Evolutionary conservation across 345 rosid species (phyloP).

Genomic region (Euphorbia peplus): DNA sequence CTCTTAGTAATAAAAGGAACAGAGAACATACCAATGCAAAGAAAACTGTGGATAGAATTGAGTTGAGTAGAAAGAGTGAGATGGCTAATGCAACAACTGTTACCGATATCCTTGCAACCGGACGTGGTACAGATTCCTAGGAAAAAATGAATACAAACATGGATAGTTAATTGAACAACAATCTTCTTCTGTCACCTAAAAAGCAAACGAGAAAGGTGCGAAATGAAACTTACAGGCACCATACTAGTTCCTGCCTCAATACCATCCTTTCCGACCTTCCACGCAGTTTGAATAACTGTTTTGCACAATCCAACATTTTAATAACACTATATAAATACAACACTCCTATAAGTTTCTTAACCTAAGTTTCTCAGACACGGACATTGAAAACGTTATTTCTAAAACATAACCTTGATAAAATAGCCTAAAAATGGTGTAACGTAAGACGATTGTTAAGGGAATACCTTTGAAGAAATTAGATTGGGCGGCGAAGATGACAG

Average conservation of each 20-base stretch:
- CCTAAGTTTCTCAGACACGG: no score
- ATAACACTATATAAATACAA: not conserved
- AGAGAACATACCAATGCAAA: conserved; percentile 61
- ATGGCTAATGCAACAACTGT: conserved; percentile 41
- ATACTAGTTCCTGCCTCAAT: conserved; percentile 74
- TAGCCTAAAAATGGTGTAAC: no score
- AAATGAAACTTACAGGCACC: conserved; percentile 70
- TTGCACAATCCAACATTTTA: conserved; percentile 4
- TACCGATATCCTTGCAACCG: conserved; percentile 23
- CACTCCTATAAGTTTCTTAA: not conserved
- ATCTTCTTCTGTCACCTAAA: not conserved
- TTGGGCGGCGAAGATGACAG: conserved; percentile 41
- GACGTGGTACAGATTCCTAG: conserved; percentile 28
- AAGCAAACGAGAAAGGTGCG: conserved; percentile 1
- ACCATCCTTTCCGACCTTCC: conserved; percentile 85
- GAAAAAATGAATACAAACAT: not conserved
- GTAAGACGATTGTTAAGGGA: not conserved
- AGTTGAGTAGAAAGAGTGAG: conserved; percentile 45
- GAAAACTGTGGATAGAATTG: conserved; percentile 55
- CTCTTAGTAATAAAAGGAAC: not conserved
- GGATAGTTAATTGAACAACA: not conserved
- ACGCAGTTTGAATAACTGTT: conserved; percentile 63
- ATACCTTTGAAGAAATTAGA: conserved; percentile 53
- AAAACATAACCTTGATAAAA: no score
- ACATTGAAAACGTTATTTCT: no score